Evolutionary conservation across 805 yeast species (phyloP), one percentile per base, ranked within the genome.

Genomic region (Ogataea ganodermae): DNA sequence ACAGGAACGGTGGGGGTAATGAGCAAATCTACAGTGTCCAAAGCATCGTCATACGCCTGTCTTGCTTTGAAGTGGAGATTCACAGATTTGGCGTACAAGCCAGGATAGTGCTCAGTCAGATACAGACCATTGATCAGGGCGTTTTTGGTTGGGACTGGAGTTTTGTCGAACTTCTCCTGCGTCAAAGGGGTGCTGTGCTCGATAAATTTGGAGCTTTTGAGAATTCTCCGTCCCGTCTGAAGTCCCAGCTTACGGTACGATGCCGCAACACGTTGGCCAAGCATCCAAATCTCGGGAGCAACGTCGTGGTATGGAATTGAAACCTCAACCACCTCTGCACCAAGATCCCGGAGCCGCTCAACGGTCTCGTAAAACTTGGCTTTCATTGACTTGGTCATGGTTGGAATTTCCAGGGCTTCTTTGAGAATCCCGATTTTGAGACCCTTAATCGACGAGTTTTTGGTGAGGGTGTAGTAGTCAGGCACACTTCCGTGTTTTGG

Each of bases 271-370:
- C 62, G 62, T 44, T 52, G 67, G 45, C 57, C 64, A 31, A 62
- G 60, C 51, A 69, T 67, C 73, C 73, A 69, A 38, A 70, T 61
- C 28, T 65, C 66, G 6, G 73, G 69, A 9, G 71, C 74, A 36
- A 58, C 56, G 2, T 65, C 47, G 48, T 70, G 73, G 48, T 63
- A 52, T 10, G 73, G 74, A 40, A 69, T 54, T 9, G 69, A 63
- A 13, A 69, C 55, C 41, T 68, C 72, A 16, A 55, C 61, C 3
- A 69, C 65, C 21, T 59, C 61, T 26, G 67, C 69, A n/a, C 71
- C 72, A 4, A 68, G 48, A 6, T 47, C 55, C 41, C 56, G 52
- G 47, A 65, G 61, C 36, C 58, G 59, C 27, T 61, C 60, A 35
- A 61, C 59, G 3, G 72, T 69, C 32, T 56, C 58, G 14, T 49